Conservation (phyloP, 177 flowering plant species). For the Vitis hybrid region DNA sequence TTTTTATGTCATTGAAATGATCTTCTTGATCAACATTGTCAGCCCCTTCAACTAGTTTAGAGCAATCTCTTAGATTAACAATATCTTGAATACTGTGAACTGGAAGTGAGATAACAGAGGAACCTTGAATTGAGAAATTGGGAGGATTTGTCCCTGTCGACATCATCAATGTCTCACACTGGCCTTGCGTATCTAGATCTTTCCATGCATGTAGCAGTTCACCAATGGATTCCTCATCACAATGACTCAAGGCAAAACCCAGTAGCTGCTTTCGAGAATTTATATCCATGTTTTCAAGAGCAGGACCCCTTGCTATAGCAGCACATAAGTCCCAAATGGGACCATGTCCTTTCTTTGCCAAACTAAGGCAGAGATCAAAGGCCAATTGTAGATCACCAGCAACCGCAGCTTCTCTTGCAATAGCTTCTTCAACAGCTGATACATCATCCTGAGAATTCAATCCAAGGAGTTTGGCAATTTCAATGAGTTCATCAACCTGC, state of each 20-base stretch:
- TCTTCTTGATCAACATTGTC: slow-evolving; percentile 34
- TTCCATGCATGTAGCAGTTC: slow-evolving; percentile 95
- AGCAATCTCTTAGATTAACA: slow-evolving; percentile 23
- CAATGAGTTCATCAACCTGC: slow-evolving; percentile 83
- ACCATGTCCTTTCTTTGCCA: slow-evolving; percentile 91
- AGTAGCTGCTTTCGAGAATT: slow-evolving; percentile 75
- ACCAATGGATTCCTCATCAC: slow-evolving; percentile 89
- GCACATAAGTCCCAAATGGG: slow-evolving; percentile 93
- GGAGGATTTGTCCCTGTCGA: slow-evolving; percentile 59
- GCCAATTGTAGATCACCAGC: slow-evolving; percentile 94
- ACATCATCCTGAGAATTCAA: slow-evolving; percentile 72
- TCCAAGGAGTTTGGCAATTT: slow-evolving; percentile 91
- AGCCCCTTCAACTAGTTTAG: slow-evolving; percentile 29
- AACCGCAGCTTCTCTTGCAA: slow-evolving; percentile 98
- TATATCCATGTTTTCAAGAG: slow-evolving; percentile 79
- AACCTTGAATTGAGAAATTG: slow-evolving; percentile 37
- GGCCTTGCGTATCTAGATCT: slow-evolving; percentile 84
- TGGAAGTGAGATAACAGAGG: slow-evolving; percentile 34
- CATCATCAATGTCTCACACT: slow-evolving; percentile 61
- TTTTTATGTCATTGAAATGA: slow-evolving; percentile 34
- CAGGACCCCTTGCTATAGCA: slow-evolving; percentile 93
- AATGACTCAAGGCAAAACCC: slow-evolving; percentile 91
- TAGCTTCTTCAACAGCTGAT: slow-evolving; percentile 87
- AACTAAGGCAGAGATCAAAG: slow-evolving; percentile 84
- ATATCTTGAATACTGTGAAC: slow-evolving; percentile 31